Conservation (phyloP, 176 grass and related monocot species). For the Lolium perenne region DNA sequence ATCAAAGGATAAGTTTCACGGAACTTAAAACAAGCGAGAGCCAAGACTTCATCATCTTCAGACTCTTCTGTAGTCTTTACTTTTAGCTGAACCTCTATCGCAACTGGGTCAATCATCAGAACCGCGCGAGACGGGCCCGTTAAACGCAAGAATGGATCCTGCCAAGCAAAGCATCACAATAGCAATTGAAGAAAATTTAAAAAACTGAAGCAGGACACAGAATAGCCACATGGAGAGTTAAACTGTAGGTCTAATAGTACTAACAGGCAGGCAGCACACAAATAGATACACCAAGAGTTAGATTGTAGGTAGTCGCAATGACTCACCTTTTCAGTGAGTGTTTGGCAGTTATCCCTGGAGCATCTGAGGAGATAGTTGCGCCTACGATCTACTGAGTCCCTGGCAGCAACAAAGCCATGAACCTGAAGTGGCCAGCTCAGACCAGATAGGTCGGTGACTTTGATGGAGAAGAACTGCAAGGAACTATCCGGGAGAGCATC, state of each 20-base stretch:
- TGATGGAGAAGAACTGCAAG: constrained; percentile 11
- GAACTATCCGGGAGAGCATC: background rate
- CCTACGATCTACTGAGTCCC: background rate
- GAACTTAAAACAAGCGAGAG: background rate
- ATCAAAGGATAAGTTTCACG: background rate
- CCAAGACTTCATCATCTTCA: background rate
- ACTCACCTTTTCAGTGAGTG: background rate
- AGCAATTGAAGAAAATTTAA: background rate
- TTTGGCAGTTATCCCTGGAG: background rate
- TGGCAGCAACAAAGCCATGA: constrained; percentile 5
- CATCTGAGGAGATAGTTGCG: background rate
- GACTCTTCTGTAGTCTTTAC: background rate
- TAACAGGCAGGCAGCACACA: background rate
- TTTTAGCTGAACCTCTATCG: background rate
- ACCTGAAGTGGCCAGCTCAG: background rate
- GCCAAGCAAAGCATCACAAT: background rate
- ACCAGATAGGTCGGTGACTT: background rate
- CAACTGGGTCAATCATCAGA: background rate
- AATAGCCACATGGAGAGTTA: background rate
- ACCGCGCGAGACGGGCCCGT: constrained; percentile 2
- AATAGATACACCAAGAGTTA: background rate
- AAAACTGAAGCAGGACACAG: background rate
- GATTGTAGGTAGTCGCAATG: background rate
- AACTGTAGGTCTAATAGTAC: background rate
- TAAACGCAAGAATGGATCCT: constrained; percentile 10